Base-by-base conservation (phyloP, 2,329 filamentous ascomycete genomes). In the Claviceps cyperi region DNA sequence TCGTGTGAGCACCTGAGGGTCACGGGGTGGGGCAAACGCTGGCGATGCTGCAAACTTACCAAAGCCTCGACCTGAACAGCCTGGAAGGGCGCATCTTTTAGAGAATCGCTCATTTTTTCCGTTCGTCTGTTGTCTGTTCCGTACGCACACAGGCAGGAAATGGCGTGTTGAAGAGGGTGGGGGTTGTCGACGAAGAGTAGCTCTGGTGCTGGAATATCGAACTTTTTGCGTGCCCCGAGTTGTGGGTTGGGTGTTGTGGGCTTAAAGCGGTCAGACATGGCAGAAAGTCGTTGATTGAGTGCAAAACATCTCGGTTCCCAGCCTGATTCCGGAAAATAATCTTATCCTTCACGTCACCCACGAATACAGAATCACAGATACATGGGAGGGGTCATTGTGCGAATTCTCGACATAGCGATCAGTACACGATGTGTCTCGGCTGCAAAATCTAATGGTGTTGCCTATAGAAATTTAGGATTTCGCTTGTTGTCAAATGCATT, bases 11-110 rank as follows among this genome's bases (percentile, higher is more conserved):
- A 54, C 53, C 58, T 60, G 51, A 57, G 49, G 55, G 57, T 56
- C 56, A 55, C 52, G 53, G 62, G 63, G 65, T 65, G 66, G 65
- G 64, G 64, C 60, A 22, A 41, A 62, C 24, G 46, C 24, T 43
- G 46, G 46, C 14, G 22, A 51, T 38, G 50, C 54, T 53, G 51
- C 58, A 53, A 53, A 65, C 82, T 67, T 78, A 94, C 91, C 76
- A 97, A 76, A 63, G 91, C 88, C 76, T 95, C 90, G 65, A 97
- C 84, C 75, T 94, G 88, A 62, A 96, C 87, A 69, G 87, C 78
- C 76, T 83, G 85, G 70, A 94, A 77, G 67, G 86, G 80, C 66
- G 71, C 70, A 67, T 87, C 82, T 72, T 81, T 84, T 54, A 65
- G 59, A 60, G 68, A 63, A 57, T 82, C 78, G 59, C 72, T 76